Evolutionary conservation across 495 filamentous ascomycete genomes (phyloP).

Genomic region (Daldinia loculata): DNA sequence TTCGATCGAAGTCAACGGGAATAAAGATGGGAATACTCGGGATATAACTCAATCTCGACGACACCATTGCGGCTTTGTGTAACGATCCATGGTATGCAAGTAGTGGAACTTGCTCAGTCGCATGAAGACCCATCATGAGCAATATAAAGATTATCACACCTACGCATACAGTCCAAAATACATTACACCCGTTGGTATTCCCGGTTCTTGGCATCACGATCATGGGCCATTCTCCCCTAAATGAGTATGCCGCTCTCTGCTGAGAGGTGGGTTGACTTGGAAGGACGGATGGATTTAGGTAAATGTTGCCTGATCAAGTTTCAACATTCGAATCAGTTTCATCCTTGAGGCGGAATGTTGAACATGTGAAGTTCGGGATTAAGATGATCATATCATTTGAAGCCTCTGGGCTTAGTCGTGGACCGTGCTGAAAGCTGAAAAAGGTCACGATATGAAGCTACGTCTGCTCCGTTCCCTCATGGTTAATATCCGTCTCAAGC

Average conservation of each 20-base stretch:
- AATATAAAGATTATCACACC: constrained; percentile 1
- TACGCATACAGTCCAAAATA: background rate
- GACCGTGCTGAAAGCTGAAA: background rate
- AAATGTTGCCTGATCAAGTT: background rate
- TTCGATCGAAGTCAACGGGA: background rate
- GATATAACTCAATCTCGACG: constrained; percentile 3
- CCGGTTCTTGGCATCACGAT: background rate
- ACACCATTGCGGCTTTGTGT: background rate
- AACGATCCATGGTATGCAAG: background rate
- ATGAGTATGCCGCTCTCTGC: background rate
- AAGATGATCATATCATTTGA: background rate
- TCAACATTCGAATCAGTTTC: background rate
- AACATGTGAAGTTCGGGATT: background rate
- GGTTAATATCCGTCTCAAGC: background rate
- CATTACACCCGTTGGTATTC: background rate
- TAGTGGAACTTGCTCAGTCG: background rate
- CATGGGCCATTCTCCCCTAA: background rate
- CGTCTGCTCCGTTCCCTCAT: background rate
- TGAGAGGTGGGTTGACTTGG: background rate
- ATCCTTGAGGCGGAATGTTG: background rate
- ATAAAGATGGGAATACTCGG: constrained; percentile 2
- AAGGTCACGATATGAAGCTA: background rate
- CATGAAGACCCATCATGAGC: background rate
- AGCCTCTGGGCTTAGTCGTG: background rate
- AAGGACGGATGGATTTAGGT: background rate